Base-by-base conservation (phyloP, 441 rosid species). In the Populus trichocarpa region DNA sequence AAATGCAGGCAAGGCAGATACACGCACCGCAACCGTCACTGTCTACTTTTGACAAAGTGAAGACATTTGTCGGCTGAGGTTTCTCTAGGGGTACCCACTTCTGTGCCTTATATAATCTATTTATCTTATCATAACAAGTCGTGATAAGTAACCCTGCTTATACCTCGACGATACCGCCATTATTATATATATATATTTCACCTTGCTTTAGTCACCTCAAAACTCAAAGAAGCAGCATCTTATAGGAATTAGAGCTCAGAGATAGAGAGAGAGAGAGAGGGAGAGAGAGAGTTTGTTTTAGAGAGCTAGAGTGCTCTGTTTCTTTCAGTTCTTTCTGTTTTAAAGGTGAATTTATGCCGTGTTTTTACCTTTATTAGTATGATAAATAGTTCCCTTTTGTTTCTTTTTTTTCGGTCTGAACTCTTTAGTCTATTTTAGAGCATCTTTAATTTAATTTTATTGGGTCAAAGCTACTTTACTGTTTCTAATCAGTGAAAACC, bases 391-490 rank as follows among this genome's bases (percentile, higher is more conserved):
- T 46, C 9, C 18, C 35, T 67, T 79, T 67, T 22, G 10, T 28
- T 46, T 42, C n/a, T 70, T 23, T 30, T 30, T 70, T 40, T 81
- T 13, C 9, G 63, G 16, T 22, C 25, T 13, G 9, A 22, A 61
- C 26, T 70, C 18, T 25, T 11, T 8, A 12, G n/a, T 38, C 75
- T 36, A 28, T 79, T 83, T 78, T 73, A 23, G 4, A 68, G 70
- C 79, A 77, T 77, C 74, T 66, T 72, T 68, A 65, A 57, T 78
- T 80, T 81, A 30, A 30, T 30, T 30, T 30, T 63, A 46, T 71
- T 61, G 68, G 76, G 73, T 36, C 78, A 78, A 82, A 76, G 83
- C 12, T 79, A 79, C 83, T 84, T 84, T 86, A 82, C 85, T 81
- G 77, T 76, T 77, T 73, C 67, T 70, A 28, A 74, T 72, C 22